Conservation (phyloP, 2,329 filamentous ascomycete genomes). For the Trichoderma arundinaceum region DNA sequence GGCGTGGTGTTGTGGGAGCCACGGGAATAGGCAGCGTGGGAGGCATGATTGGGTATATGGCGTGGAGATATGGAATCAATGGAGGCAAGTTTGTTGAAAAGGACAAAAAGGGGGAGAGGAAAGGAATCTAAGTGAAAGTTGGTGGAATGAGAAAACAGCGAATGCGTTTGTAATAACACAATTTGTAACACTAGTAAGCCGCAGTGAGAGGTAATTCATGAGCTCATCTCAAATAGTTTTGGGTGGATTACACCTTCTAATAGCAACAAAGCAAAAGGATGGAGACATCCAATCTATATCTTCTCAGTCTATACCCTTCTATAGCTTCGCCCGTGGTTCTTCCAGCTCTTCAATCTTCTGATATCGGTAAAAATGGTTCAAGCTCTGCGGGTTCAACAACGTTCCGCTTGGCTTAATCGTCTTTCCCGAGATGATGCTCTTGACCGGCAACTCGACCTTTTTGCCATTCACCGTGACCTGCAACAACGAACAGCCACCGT, state of each 20-base stretch:
- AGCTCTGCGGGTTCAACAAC: conserved; percentile 73
- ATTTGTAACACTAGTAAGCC: conserved; percentile 7
- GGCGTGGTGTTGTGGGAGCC: conserved; percentile 51
- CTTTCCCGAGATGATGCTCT: conserved; percentile 80
- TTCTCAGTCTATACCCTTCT: background rate
- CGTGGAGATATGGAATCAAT: conserved; percentile 56
- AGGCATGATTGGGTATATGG: conserved; percentile 56
- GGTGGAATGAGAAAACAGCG: background rate
- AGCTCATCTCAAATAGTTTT: background rate
- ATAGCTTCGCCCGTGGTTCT: conserved; percentile 43
- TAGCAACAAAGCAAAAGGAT: too few species aligned
- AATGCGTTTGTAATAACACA: background rate
- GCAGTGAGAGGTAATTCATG: background rate
- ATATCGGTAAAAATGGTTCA: conserved; percentile 81
- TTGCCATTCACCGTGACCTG: conserved; percentile 83
- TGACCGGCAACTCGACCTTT: conserved; percentile 84
- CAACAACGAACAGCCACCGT: conserved; percentile 28
- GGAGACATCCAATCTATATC: background rate
- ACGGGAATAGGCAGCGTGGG: conserved; percentile 55
- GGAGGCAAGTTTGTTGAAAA: conserved; percentile 48
- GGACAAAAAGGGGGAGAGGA: conserved; percentile 34
- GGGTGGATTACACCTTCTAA: too few species aligned
- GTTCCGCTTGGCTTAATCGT: conserved; percentile 77
- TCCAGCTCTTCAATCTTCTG: conserved; percentile 46
- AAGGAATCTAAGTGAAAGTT: conserved; percentile 14